Evolutionary conservation across 129 eudicot species (phyloP).

Genomic region (Heracleum sosnowskyi): DNA sequence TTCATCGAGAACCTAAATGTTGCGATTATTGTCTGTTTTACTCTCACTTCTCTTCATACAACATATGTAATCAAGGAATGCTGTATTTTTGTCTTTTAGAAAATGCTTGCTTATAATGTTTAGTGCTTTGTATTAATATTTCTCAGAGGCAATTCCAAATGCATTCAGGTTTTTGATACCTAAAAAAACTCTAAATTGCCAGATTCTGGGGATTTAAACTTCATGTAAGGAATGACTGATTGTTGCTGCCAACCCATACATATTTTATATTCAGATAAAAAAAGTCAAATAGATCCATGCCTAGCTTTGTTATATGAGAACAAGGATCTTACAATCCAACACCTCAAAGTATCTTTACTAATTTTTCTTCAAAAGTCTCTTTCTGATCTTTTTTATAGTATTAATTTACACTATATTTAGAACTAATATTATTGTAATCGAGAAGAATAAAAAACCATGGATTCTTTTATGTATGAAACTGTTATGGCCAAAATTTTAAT

Average conservation of each 20-base stretch:
- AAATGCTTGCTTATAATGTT: neutral
- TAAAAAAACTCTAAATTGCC: neutral
- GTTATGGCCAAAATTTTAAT: no score
- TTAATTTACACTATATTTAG: neutral
- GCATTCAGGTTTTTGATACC: neutral
- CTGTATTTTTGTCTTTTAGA: neutral
- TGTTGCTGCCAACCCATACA: neutral
- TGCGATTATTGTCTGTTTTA: neutral
- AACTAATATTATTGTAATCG: neutral
- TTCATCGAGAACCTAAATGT: neutral
- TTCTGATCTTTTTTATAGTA: neutral
- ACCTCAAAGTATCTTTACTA: neutral
- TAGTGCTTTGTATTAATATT: neutral
- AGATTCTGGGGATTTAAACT: neutral
- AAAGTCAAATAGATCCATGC: neutral
- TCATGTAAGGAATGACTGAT: no score
- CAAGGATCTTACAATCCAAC: no score
- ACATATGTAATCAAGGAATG: neutral
- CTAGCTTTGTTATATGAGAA: neutral
- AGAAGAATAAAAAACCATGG: neutral
- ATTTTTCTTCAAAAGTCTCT: neutral
- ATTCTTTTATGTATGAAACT: no score
- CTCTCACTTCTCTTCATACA: neutral
- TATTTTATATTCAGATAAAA: neutral
- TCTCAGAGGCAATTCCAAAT: neutral